Percentiles rank a stretch among this genome's conserved stretches.
phyloP scores from a whole-genome alignment of 805 yeast genomes.

The Yarrowia keelungensis region DNA sequence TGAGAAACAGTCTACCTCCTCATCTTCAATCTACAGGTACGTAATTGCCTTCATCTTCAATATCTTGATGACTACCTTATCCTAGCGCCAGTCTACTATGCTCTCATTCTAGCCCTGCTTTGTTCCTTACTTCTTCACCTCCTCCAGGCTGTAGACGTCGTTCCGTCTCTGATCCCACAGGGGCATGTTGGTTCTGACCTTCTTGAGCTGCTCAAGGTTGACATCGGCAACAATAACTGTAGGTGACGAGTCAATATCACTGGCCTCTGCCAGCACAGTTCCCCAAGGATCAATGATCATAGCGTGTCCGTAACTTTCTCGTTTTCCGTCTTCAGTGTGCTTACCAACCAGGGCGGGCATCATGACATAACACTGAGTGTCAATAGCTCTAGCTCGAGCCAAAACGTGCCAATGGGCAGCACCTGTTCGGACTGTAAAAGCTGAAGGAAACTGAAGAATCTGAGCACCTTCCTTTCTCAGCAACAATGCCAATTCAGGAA shows the following conservation, averaged over 20 bases:
- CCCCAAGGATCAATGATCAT: slow-evolving; percentile 96
- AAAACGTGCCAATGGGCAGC: slow-evolving; percentile 86
- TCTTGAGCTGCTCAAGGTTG: slow-evolving; percentile 42
- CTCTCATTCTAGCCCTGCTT: no score
- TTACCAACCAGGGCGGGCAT: slow-evolving; percentile 89
- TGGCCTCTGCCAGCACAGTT: slow-evolving; percentile 64
- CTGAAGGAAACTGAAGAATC: slow-evolving; percentile 83
- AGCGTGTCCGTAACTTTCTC: slow-evolving; percentile 87
- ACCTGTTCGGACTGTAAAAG: slow-evolving; percentile 92
- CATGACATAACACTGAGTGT: slow-evolving; percentile 83
- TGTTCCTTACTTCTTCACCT: slow-evolving; percentile 12
- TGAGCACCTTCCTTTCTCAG: slow-evolving; percentile 75
- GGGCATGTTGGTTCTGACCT: slow-evolving; percentile 34
- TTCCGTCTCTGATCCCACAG: slow-evolving; percentile 37
- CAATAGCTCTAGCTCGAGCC: slow-evolving; percentile 85
- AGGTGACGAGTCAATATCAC: slow-evolving; percentile 67
- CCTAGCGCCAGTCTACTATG: no score
- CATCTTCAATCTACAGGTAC: no score
- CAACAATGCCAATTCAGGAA: slow-evolving; percentile 78
- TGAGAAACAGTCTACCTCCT: no score
- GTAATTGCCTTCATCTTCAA: no score
- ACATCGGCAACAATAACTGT: slow-evolving; percentile 68
- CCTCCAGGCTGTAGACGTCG: slow-evolving; percentile 15
- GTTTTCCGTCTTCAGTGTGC: slow-evolving; percentile 63
- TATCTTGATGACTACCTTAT: no score